A percentile compares a stretch with the other conserved stretches of the same genome.
phyloP scores from a whole-genome alignment of 164 flowering plant genomes.

The Protea cynaroides region DNA sequence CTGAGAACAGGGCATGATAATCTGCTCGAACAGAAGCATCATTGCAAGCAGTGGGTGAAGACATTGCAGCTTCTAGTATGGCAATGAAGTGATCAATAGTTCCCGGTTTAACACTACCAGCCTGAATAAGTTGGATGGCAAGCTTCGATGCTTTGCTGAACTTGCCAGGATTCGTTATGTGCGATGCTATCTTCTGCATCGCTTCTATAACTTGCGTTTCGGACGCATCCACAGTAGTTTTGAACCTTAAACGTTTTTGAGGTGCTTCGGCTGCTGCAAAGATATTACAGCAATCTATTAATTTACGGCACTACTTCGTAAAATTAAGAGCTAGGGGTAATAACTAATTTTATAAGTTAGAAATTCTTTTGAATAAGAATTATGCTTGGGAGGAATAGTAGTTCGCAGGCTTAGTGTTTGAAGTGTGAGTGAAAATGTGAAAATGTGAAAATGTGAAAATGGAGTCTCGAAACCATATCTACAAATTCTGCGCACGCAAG shows the following conservation, averaged over 20 bases:
- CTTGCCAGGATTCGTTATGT: conserved; percentile 65
- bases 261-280: conserved; percentile 33
- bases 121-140: conserved; percentile 81
- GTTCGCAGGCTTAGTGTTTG: too few species aligned
- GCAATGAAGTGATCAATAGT: conserved; percentile 67
- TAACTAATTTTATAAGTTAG: too few species aligned
- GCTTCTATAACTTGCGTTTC: conserved; percentile 82
- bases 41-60: conserved; percentile 49
- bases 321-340: too few species aligned
- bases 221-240: conserved; percentile 78
- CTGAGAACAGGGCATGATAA: conserved; percentile 76
- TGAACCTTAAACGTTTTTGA: conserved; percentile 67
- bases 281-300: neutral
- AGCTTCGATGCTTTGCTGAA: conserved; percentile 92
- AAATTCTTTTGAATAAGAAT: too few species aligned
- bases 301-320: too few species aligned
- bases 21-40: conserved; percentile 71
- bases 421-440: too few species aligned
- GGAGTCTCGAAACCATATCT: too few species aligned
- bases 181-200: conserved; percentile 82
- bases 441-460: too few species aligned
- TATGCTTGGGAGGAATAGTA: too few species aligned
- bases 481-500: too few species aligned
- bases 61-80: conserved; percentile 87
- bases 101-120: conserved; percentile 75